phyloP scores from a whole-genome alignment of 202 grass and related monocot species.

The Digitaria exilis region DNA sequence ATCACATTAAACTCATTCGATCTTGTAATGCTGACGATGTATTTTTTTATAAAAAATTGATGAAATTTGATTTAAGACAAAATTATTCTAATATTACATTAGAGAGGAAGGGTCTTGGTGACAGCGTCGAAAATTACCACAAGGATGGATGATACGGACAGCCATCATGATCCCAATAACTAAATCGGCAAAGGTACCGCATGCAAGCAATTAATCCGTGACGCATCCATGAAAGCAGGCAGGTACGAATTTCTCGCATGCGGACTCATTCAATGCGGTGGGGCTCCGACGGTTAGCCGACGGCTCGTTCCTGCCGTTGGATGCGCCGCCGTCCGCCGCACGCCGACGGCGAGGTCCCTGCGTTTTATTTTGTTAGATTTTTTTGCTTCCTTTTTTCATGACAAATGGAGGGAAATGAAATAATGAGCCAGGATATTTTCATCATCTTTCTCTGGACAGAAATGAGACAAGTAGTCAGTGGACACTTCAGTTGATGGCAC shows the following conservation, averaged over 20 bases:
- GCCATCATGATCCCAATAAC: slow-evolving; percentile 11
- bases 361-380: background rate
- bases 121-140: background rate
- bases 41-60: too few species aligned
- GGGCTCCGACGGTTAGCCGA: background rate
- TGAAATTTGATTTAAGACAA: too few species aligned
- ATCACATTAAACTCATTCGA: too few species aligned
- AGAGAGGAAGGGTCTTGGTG: too few species aligned
- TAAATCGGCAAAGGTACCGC: background rate
- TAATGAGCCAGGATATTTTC: background rate
- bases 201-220: background rate
- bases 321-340: background rate
- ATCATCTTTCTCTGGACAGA: background rate
- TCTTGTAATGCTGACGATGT: too few species aligned
- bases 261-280: slow-evolving; percentile 6
- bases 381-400: background rate
- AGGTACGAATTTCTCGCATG: background rate
- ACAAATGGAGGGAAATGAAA: background rate
- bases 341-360: background rate
- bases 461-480: background rate
- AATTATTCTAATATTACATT: too few species aligned
- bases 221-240: background rate
- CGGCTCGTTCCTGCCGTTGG: background rate
- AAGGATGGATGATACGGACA: background rate
- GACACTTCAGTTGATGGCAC: background rate